phyloP scores from a whole-genome alignment of 106 monocot species.

The Acorus gramineus region DNA sequence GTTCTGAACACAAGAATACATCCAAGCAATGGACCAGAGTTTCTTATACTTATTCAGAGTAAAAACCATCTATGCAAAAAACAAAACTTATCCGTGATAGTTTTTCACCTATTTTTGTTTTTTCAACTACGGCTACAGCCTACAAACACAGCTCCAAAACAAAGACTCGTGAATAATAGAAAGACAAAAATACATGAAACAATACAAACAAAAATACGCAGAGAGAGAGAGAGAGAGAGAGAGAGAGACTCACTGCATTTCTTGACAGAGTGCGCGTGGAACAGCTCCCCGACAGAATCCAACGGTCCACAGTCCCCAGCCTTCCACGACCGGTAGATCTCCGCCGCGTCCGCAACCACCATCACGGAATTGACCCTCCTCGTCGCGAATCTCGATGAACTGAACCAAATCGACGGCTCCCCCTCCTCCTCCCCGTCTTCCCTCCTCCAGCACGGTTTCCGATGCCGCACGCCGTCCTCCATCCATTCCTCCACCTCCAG shows the following conservation, averaged over 20 bases:
- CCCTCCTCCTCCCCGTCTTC: constrained; percentile 45
- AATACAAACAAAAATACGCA: neutral
- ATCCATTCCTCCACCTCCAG: constrained; percentile 51
- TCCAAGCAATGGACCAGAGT: too few relatives aligned
- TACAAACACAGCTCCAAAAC: too few relatives aligned
- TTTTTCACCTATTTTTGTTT: too few relatives aligned
- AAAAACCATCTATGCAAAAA: too few relatives aligned
- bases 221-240: too few relatives aligned
- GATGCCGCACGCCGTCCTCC: constrained; percentile 52
- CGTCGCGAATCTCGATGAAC: constrained; percentile 24
- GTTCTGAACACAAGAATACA: too few relatives aligned
- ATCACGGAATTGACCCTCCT: constrained; percentile 38
- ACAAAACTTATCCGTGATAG: too few relatives aligned
- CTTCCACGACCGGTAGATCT: constrained; percentile 23
- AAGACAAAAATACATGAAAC: neutral
- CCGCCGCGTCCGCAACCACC: constrained; percentile 35
- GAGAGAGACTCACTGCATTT: constrained; percentile 27
- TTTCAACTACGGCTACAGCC: too few relatives aligned
- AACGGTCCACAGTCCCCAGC: constrained; percentile 25
- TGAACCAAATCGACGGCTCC: constrained; percentile 20
- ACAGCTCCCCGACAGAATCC: constrained; percentile 31
- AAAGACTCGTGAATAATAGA: too few relatives aligned
- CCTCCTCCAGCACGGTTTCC: constrained; percentile 40
- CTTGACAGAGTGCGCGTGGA: constrained; percentile 27
- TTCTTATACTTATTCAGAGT: too few relatives aligned